Evolutionary conservation across 768 basidiomycete genomes (phyloP).

Genomic region (Rubroboletus satanas): DNA sequence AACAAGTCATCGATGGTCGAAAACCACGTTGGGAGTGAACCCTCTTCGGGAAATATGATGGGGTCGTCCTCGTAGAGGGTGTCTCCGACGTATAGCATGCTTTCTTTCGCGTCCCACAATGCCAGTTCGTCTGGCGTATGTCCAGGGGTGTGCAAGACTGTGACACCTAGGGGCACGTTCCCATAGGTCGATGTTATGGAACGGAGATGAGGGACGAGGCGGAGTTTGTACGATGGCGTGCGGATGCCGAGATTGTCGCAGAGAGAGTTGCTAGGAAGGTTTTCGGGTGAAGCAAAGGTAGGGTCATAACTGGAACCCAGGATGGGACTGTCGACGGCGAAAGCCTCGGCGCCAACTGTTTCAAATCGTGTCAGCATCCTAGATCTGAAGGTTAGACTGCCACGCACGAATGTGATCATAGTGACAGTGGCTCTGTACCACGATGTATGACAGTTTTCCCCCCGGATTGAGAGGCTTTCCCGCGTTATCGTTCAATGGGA

Average conservation of each 20-base stretch:
- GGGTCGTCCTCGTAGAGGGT: slow-evolving; percentile 51
- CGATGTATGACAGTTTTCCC: slow-evolving; percentile 41
- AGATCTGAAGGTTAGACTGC: not conserved
- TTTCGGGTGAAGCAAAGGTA: slow-evolving; percentile 39
- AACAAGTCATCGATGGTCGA: slow-evolving; percentile 41
- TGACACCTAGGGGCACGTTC: slow-evolving; percentile 33
- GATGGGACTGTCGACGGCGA: slow-evolving; percentile 44
- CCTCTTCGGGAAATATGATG: slow-evolving; percentile 54
- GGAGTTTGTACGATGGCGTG: slow-evolving; percentile 45
- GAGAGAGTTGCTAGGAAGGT: slow-evolving; percentile 44
- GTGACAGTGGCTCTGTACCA: slow-evolving; percentile 52
- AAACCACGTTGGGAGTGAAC: slow-evolving; percentile 51
- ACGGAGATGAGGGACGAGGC: slow-evolving; percentile 42
- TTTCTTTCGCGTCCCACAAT: slow-evolving; percentile 45
- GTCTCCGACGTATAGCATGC: slow-evolving; percentile 56
- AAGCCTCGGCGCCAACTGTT: slow-evolving; percentile 48
- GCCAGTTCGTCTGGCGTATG: slow-evolving; percentile 60
- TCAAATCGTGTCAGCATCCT: not conserved
- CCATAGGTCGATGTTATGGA: slow-evolving; percentile 24
- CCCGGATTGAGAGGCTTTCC: slow-evolving; percentile 42
- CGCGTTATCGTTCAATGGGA: slow-evolving; percentile 40
- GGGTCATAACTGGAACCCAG: slow-evolving; percentile 47
- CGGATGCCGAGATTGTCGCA: slow-evolving; percentile 40
- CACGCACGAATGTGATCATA: slow-evolving; percentile 56
- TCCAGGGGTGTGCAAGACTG: slow-evolving; percentile 52